Evolutionary conservation across 805 yeast genomes (phyloP).

Genomic region (Wickerhamomyces alni): DNA sequence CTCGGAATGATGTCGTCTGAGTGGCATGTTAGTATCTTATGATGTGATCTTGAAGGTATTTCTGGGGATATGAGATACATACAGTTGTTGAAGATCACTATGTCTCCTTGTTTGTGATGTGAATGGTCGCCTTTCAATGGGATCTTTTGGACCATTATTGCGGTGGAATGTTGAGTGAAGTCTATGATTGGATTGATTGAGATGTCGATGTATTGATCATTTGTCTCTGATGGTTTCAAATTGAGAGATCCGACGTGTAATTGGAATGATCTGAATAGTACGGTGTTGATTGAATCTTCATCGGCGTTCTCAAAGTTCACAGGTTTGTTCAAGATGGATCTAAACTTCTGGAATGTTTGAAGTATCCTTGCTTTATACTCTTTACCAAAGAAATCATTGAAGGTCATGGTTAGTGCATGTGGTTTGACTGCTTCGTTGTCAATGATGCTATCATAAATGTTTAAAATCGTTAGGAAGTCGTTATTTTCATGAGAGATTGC

Average conservation of each 20-base stretch:
- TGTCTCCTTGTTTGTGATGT: neutral
- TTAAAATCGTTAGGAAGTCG: neutral
- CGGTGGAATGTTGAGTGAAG: neutral
- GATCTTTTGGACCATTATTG: neutral
- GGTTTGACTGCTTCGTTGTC: neutral
- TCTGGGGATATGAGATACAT: too few species aligned
- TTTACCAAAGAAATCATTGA: neutral
- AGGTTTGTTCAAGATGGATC: neutral
- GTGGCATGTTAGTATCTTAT: neutral
- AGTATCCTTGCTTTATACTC: neutral
- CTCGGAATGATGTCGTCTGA: neutral
- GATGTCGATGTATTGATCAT: neutral
- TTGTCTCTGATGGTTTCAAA: neutral
- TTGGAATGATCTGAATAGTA: neutral
- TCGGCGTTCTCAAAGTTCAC: neutral
- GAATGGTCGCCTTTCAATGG: neutral
- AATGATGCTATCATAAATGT: neutral
- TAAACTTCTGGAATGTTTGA: neutral
- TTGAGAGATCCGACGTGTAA: neutral
- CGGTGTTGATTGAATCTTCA: neutral
- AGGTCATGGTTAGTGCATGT: neutral
- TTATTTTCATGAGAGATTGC: neutral
- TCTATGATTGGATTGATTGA: neutral
- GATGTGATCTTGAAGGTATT: neutral
- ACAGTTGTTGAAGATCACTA: neutral